phyloP scores from a whole-genome alignment of 352 stramenopile genomes.

The Globisporangium acanthophoron region DNA sequence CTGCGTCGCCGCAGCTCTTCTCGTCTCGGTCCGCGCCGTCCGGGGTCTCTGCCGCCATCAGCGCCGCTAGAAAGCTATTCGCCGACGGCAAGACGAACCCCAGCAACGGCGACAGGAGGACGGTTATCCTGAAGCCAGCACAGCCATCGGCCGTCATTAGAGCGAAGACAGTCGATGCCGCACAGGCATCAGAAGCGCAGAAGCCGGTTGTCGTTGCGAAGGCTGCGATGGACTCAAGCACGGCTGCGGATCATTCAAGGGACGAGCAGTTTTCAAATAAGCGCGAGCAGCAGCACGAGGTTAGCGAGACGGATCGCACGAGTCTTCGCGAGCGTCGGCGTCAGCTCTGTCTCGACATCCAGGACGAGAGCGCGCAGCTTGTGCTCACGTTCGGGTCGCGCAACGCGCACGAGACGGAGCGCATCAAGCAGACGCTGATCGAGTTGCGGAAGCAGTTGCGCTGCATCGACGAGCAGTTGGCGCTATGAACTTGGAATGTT shows the following conservation, averaged over 20 bases:
- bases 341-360: slow-evolving; percentile 53
- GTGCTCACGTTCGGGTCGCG: slow-evolving; percentile 25
- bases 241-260: not conserved
- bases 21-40: not conserved
- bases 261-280: not conserved
- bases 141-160: not conserved
- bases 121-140: not conserved
- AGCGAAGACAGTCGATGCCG: not conserved
- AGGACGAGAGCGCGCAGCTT: slow-evolving; percentile 39
- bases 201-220: slow-evolving; percentile 1
- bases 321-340: slow-evolving; percentile 24
- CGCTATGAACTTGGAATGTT: not conserved
- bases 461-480: slow-evolving; percentile 10
- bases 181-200: not conserved
- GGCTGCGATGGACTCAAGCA: not conserved
- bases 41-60: slow-evolving; percentile 11
- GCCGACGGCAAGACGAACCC: not conserved
- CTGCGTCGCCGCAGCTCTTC: slow-evolving; percentile 1
- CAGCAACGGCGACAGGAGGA: not conserved
- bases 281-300: not conserved
- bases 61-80: slow-evolving; percentile 10
- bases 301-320: slow-evolving; percentile 2
- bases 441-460: slow-evolving; percentile 11
- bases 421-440: slow-evolving; percentile 14
- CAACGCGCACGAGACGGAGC: slow-evolving; percentile 12